A percentile compares a stretch with the other conserved stretches of the same genome.
phyloP scores from a whole-genome alignment of 2,329 filamentous ascomycete species.

The Penicillium psychrosexuale region DNA sequence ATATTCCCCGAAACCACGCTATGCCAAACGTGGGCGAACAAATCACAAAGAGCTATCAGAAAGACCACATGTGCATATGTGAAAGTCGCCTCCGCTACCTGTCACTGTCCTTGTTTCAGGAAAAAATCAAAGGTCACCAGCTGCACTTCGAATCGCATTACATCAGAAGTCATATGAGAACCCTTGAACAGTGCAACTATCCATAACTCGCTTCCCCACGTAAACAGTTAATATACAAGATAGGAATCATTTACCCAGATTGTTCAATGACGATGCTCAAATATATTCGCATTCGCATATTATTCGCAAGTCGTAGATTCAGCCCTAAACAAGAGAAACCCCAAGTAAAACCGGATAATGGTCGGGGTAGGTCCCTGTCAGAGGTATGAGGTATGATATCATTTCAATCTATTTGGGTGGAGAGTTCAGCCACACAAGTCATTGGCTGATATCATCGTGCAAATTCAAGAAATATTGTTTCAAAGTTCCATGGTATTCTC shows the following conservation, averaged over 20 bases:
- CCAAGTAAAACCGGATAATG: neutral
- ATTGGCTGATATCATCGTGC: constrained; percentile 8
- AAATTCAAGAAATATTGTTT: neutral
- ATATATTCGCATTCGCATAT: neutral
- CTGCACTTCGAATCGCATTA: constrained; percentile 18
- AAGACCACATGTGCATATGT: neutral
- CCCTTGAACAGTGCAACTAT: constrained; percentile 11
- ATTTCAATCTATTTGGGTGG: constrained; percentile 30
- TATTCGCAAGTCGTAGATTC: neutral
- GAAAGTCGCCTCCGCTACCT: constrained; percentile 15
- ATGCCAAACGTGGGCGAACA: constrained; percentile 6
- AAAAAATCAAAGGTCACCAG: neutral
- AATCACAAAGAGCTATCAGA: constrained; percentile 10
- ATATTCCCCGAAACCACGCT: constrained; percentile 6
- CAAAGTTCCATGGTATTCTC: neutral
- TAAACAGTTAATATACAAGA: neutral
- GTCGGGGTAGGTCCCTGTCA: neutral
- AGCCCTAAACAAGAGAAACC: neutral
- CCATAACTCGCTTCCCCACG: neutral
- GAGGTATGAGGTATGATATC: constrained; percentile 21
- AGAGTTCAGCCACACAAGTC: constrained; percentile 26
- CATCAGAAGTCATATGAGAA: constrained; percentile 15
- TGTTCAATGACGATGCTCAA: neutral
- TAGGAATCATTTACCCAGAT: neutral
- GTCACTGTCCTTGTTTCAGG: constrained; percentile 6